Base-by-base conservation (phyloP, 192 early-diverging fungal species). In the Backusella macrospora region DNA sequence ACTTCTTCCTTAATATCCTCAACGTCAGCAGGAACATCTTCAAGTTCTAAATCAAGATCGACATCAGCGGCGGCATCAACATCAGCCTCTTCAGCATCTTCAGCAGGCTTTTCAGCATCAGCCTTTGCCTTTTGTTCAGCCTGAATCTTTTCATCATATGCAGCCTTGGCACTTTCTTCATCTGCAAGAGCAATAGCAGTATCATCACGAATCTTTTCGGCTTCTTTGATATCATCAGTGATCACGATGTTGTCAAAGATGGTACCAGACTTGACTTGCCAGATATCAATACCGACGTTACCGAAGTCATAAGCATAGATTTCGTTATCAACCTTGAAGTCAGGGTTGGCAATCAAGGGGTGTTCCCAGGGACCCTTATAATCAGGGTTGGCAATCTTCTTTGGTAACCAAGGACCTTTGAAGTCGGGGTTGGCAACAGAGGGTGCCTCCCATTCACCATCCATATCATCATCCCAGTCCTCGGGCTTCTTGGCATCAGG, bases 381-480 rank as follows among this genome's bases (percentile, higher is more conserved):
- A 37, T 85, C 89, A 62, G 96, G 96, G 87, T 99, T 98, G 71
- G 87, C 78, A 69, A 95, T 97, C 81, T 83, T 82, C 49, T 92
- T 92, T 62, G 91, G 83, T 72, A 81, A 83, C 96, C 96, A 99
- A 78, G 87, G 82, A 26, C 96, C 96, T 81, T 89, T 86, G 82
- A 88, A 97, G 39, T 93, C 92, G 49, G 96, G 96, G 88, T 97
- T 99, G 48, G 89, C 74, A 59, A 98, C 82, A 70, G 90, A 81
- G 21, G 96, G 95, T 23, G 97, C 87, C 80, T 93, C 92, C 96
- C 96, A 99, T 26, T 96, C 95, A 72, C 98, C 98, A 83, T 99
- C 96, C 84, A 95, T 89, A 70, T 98, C 96, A 72, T 94, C 93
- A 73, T 94, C 92, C 95, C 96, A 98, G 78, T 97, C 94, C 68